These are phyloP conservation scores for Phyllosticta paracitricarpa DNA, from an alignment of 2,329 filamentous ascomycete genomes.

Conservation along the genomic window DNA sequence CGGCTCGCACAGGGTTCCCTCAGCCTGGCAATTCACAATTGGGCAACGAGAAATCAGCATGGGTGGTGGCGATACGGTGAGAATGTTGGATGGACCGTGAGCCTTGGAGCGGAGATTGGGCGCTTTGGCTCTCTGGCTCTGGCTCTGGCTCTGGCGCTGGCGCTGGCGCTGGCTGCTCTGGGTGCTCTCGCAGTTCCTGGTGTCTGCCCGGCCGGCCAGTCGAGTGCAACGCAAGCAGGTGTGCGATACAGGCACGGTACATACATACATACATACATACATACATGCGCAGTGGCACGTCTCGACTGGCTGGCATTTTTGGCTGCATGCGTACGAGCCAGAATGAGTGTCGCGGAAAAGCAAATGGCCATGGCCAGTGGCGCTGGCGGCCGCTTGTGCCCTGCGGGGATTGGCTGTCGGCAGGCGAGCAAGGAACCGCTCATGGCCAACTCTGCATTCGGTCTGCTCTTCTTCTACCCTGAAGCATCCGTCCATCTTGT, in stretches of 20 bases:
- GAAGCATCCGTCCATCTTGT: slow-evolving; percentile 1
- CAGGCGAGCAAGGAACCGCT: slow-evolving; percentile 11
- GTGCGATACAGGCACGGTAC: not conserved
- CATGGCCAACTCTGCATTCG: slow-evolving; percentile 19
- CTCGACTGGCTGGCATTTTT: not conserved
- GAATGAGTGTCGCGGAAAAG: not conserved
- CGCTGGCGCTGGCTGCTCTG: too few relatives aligned
- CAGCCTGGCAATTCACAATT: not conserved
- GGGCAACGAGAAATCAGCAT: not conserved
- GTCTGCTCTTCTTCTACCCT: slow-evolving; percentile 15
- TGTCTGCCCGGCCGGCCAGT: too few relatives aligned
- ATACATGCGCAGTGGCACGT: slow-evolving; percentile 2
- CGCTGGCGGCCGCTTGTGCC: slow-evolving; percentile 8
- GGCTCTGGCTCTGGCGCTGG: too few relatives aligned
- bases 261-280: not conserved
- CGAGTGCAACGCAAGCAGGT: not conserved
- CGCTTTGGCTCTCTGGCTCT: not conserved
- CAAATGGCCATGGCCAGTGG: slow-evolving; percentile 7
- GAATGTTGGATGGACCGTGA: not conserved
- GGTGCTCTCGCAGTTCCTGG: too few relatives aligned
- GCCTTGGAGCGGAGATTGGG: not conserved
- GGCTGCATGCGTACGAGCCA: not conserved
- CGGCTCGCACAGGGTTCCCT: not conserved
- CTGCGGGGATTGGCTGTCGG: slow-evolving; percentile 12
- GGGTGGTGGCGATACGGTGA: not conserved